phyloP scores from a whole-genome alignment of 352 stramenopile species.

The Phytophthora cactorum region DNA sequence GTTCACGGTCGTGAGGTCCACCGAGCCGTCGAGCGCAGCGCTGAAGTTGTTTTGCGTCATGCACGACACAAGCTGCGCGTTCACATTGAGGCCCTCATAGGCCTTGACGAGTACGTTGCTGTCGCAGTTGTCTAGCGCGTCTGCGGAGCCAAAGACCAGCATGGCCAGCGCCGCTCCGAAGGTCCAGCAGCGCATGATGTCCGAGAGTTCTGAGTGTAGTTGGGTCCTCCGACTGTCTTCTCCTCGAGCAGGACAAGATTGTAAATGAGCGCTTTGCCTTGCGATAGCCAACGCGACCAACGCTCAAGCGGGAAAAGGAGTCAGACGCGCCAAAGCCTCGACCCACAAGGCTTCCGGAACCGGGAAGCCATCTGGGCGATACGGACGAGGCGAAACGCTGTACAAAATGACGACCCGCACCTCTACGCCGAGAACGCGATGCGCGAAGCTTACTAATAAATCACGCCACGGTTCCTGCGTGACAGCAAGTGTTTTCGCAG shows the following conservation, averaged over 20 bases:
- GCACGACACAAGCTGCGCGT: conserved; percentile 53
- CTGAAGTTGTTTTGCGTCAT: conserved; percentile 59
- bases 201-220: background rate
- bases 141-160: conserved; percentile 19
- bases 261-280: conserved; percentile 35
- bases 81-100: conserved; percentile 59
- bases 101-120: conserved; percentile 54
- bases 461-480: conserved; percentile 7
- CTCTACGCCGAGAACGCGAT: conserved; percentile 27
- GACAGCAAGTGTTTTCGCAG: conserved; percentile 26
- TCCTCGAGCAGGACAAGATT: conserved; percentile 36
- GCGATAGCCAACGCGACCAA: background rate
- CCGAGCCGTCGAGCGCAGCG: conserved; percentile 50
- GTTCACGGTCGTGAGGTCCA: conserved; percentile 49
- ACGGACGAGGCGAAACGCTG: conserved; percentile 17
- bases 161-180: conserved; percentile 24
- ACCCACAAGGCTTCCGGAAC: conserved; percentile 20
- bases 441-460: background rate
- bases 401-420: conserved; percentile 23
- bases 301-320: conserved; percentile 9
- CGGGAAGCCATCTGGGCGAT: conserved; percentile 29
- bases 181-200: conserved; percentile 27
- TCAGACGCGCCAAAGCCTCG: conserved; percentile 12
- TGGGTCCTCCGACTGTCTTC: conserved; percentile 33
- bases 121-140: conserved; percentile 43